A percentile compares a stretch with the other conserved stretches of the same genome.
phyloP scores from a whole-genome alignment of 768 basidiomycete genomes.

The Xanthoconium stramineum region DNA sequence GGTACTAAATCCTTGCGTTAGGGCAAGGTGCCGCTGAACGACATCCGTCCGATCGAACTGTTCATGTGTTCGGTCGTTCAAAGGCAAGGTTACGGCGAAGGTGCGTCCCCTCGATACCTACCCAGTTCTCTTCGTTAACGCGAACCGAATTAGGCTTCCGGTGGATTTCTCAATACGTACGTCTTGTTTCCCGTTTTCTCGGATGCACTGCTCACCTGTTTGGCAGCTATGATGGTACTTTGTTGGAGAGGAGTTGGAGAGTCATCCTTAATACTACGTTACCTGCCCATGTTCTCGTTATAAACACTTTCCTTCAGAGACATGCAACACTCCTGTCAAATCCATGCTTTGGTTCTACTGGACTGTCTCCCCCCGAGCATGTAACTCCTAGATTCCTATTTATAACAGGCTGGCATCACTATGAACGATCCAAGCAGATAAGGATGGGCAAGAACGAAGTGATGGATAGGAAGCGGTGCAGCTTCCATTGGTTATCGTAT shows the following conservation, averaged over 20 bases:
- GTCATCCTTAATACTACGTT: constrained; percentile 18
- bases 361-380: constrained; percentile 10
- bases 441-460: background rate
- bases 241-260: constrained; percentile 3
- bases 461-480: background rate
- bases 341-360: constrained; percentile 16
- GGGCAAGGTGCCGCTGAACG: constrained; percentile 96
- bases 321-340: constrained; percentile 7
- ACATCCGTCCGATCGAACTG: constrained; percentile 97
- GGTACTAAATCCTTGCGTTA: constrained; percentile 30
- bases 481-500: background rate
- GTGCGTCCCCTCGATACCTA: constrained; percentile 35
- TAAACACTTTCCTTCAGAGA: constrained; percentile 12
- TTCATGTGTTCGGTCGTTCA: constrained; percentile 99
- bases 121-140: constrained; percentile 4
- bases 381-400: constrained; percentile 23
- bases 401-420: constrained; percentile 2
- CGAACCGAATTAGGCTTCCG: constrained; percentile 63
- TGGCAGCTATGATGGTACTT: constrained; percentile 24
- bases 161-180: constrained; percentile 96
- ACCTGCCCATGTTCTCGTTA: constrained; percentile 19
- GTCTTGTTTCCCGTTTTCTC: constrained; percentile 24
- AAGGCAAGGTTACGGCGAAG: constrained; percentile 98
- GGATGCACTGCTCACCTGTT: constrained; percentile 5
- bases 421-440: background rate